Evolutionary conservation across 768 basidiomycete genomes (phyloP).

Genomic region (Termitomyces sp.): DNA sequence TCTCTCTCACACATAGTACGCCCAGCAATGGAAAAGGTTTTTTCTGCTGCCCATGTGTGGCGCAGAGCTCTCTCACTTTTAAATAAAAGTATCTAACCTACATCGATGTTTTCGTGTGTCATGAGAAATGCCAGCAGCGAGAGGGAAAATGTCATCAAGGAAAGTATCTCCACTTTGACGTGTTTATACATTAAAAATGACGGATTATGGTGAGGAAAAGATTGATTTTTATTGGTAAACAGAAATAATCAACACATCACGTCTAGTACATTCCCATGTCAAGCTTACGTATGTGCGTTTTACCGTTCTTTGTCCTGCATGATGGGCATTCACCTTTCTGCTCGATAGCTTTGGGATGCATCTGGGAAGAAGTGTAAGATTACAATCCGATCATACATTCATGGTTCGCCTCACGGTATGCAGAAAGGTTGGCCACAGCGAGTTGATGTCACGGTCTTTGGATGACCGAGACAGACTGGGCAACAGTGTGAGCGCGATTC

Average conservation of each 20-base stretch:
- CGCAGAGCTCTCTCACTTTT: not conserved
- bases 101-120: accelerated
- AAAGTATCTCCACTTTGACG: not conserved
- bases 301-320: constrained; percentile 1
- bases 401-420: not conserved
- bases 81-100: too few relatives aligned
- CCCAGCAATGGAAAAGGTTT: not conserved
- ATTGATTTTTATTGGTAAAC: not conserved
- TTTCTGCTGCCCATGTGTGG: not conserved
- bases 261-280: constrained; percentile 5
- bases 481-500: constrained; percentile 3
- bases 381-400: too few relatives aligned
- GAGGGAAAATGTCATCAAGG: not conserved
- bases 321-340: constrained; percentile 6
- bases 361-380: not conserved
- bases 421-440: constrained; percentile 13
- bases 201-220: too few relatives aligned
- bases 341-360: constrained; percentile 9
- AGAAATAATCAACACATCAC: not conserved
- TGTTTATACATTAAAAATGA: too few relatives aligned
- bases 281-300: constrained; percentile 6
- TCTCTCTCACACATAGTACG: not conserved
- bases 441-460: constrained; percentile 1
- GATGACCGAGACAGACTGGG: constrained; percentile 6
- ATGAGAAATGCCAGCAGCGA: too few relatives aligned